These are phyloP conservation scores for Fusarium nanum DNA, from an alignment of 2,329 filamentous ascomycete genomes.

Conservation along the genomic window DNA sequence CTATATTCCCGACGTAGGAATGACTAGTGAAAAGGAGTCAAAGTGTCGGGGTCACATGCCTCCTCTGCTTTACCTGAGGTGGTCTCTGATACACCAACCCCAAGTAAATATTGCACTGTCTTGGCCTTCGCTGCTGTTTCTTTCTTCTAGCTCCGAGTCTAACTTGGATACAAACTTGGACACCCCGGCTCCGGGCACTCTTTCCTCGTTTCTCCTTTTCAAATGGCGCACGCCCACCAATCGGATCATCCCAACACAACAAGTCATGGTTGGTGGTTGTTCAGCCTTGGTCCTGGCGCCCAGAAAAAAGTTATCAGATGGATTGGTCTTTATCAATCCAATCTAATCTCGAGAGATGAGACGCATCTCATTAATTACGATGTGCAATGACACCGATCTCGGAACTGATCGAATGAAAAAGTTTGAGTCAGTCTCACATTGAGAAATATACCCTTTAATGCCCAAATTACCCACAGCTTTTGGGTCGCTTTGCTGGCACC, in stretches of 20 bases:
- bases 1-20: not conserved
- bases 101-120: not conserved
- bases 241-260: conserved; percentile 32
- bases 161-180: conserved; percentile 2
- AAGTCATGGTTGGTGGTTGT: conserved; percentile 3
- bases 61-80: not conserved
- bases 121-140: not conserved
- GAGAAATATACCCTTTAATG: not conserved
- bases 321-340: conserved; percentile 45
- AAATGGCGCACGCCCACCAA: conserved; percentile 23
- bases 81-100: not conserved
- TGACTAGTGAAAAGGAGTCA: not conserved
- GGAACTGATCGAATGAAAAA: conserved; percentile 14
- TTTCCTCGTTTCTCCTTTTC: conserved; percentile 19
- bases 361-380: conserved; percentile 16
- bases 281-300: conserved; percentile 10
- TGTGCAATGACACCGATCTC: conserved; percentile 34
- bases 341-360: conserved; percentile 46
- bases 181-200: not conserved
- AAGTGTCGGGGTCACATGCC: conserved; percentile 36
- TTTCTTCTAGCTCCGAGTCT: conserved; percentile 3
- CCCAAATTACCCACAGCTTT: not conserved
- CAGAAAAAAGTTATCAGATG: conserved; percentile 36
- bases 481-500: conserved; percentile 8
- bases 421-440: not conserved